Evolutionary conservation across 2,329 filamentous ascomycete genomes (phyloP).

Genomic region (Pseudonectria buxi): DNA sequence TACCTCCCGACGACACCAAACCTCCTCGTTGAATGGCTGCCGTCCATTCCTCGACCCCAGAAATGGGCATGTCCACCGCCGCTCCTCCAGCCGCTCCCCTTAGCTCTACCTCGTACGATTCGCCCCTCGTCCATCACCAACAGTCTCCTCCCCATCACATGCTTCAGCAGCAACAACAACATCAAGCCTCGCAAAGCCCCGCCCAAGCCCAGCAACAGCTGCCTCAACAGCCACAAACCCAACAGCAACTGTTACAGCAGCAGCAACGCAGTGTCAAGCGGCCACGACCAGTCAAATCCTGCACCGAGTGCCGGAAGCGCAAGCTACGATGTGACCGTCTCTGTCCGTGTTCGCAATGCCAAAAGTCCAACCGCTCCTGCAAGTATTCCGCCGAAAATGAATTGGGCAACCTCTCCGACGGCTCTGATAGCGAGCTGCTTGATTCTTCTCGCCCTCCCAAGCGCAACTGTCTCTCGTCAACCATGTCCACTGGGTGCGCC

Average conservation of each 20-base stretch:
- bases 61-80: constrained; percentile 11
- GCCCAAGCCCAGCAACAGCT: constrained; percentile 12
- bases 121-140: constrained; percentile 6
- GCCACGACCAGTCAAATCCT: constrained; percentile 49
- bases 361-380: constrained; percentile 48
- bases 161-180: constrained; percentile 19
- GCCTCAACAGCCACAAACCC: constrained; percentile 12
- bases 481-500: constrained; percentile 15
- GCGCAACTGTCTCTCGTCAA: constrained; percentile 27
- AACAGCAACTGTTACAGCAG: constrained; percentile 18
- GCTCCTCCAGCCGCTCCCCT: constrained; percentile 13
- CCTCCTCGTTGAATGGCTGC: constrained; percentile 13
- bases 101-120: constrained; percentile 17
- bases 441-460: constrained; percentile 31
- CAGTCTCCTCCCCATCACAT: constrained; percentile 4
- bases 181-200: constrained; percentile 19
- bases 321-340: constrained; percentile 51
- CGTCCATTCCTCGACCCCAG: constrained; percentile 17
- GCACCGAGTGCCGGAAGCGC: constrained; percentile 50
- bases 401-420: constrained; percentile 41
- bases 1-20: too few species aligned
- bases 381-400: constrained; percentile 46
- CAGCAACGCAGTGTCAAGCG: constrained; percentile 44
- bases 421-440: constrained; percentile 35
- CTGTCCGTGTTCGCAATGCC: constrained; percentile 52